A percentile compares a stretch with the other conserved stretches of the same genome.
Evolutionary conservation across 106 monocot species (phyloP).

Genomic region (Dendrobium officinale): DNA sequence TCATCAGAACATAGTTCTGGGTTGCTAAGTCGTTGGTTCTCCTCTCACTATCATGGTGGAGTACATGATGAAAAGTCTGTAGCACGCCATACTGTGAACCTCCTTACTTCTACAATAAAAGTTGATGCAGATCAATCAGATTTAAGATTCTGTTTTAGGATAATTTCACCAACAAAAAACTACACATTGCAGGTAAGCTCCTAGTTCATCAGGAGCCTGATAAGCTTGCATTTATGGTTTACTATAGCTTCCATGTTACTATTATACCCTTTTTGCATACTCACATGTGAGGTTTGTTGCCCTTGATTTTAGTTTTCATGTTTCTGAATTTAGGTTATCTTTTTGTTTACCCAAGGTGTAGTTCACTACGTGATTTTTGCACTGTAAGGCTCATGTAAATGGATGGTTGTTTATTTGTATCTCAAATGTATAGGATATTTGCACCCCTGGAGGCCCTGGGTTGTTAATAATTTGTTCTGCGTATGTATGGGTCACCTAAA

Average conservation of each 20-base stretch:
- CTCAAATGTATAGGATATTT: not conserved
- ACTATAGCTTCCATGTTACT: not conserved
- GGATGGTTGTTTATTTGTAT: not conserved
- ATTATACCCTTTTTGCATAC: not conserved
- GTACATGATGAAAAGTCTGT: constrained; percentile 97
- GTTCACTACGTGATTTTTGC: not conserved
- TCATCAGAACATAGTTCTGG: constrained; percentile 84
- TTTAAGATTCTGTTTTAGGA: constrained; percentile 96
- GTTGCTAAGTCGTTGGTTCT: constrained; percentile 91
- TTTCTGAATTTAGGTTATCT: not conserved
- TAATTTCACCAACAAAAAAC: constrained; percentile 95
- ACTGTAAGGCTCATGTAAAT: not conserved
- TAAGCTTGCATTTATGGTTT: not conserved
- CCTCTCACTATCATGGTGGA: constrained; percentile 92
- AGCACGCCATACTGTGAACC: constrained; percentile 93
- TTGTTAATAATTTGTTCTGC: not conserved
- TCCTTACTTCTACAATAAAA: constrained; percentile 98
- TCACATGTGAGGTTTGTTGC: not conserved
- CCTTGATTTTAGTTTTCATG: not conserved
- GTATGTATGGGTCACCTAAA: not conserved
- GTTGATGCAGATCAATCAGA: constrained; percentile 99
- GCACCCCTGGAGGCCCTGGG: not conserved
- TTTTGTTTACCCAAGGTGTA: not conserved
- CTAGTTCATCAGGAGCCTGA: not conserved
- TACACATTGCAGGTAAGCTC: constrained; percentile 84